Evolutionary conservation across 2,329 filamentous ascomycete species (phyloP), one percentile per base, ranked within the genome.

Genomic region (Microcyclosporella mali): DNA sequence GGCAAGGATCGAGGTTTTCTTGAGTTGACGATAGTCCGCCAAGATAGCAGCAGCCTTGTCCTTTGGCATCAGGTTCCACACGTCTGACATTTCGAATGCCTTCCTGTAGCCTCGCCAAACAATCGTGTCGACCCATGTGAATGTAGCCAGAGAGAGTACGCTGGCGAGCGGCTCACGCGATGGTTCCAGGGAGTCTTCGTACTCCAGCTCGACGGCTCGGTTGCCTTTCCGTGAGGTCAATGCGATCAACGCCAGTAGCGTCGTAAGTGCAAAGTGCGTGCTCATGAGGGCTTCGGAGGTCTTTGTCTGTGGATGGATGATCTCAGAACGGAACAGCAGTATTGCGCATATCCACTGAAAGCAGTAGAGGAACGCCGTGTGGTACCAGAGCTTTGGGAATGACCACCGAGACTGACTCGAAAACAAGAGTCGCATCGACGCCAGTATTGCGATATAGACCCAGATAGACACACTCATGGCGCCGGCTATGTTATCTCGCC

Each of bases 151-250:
- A 2, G 92, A 97, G 49, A 97, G 79, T 6, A 97, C 68, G 62
- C 90, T 97, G 1, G 92, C 88, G 29, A 87, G 73, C 6, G 88
- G 87, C 63, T 98, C 89, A 49, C 78, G 81, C 2, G 89, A 90
- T 15, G 92, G 92, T 58, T 90, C 80, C 39, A 98, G 78, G 25
- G 84, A 84, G 47, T 85, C 87, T 65, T 95, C 89, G 72, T 89
- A 89, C 65, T 95, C 88, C 58, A 97, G 65, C 34, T 89, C 67
- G 10, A 98, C 85, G 2, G 84, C 81, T 66, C 88, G 92, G 66
- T 97, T 97, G 33, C 92, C 92, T 68, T 88, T 92, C 51, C 92
- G 81, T 49, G 88, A 94, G 39, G 82, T 85, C 43, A 94, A 66
- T 33, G 87, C 80, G 61, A 95, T 82, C 34, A 78, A 64, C 40